Evolutionary conservation across 1,139 yeast species (phyloP).

Genomic region (Hemisphaericaspora subhashii): DNA sequence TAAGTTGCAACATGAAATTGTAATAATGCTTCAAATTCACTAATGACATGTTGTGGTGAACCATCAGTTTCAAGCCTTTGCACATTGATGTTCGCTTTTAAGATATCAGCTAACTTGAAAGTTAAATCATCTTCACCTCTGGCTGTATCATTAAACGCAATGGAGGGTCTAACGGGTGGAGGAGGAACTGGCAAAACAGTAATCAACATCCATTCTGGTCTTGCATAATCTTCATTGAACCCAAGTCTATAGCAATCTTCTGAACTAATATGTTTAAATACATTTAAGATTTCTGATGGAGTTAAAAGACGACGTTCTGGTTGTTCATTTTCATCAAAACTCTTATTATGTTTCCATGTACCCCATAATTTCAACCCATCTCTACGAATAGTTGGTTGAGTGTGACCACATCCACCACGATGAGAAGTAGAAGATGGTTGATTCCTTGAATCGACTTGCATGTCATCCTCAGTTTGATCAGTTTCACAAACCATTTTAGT

Average conservation of each 20-base stretch:
- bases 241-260: constrained; percentile 85
- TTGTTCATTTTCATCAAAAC: constrained; percentile 76
- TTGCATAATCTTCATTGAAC: constrained; percentile 90
- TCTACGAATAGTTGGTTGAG: constrained; percentile 93
- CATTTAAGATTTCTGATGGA: constrained; percentile 86
- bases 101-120: constrained; percentile 92
- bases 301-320: constrained; percentile 89
- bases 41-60: constrained; percentile 96
- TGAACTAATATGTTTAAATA: constrained; percentile 85
- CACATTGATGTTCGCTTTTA: constrained; percentile 94
- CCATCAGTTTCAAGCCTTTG: constrained; percentile 97
- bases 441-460: constrained; percentile 33
- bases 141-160: constrained; percentile 97
- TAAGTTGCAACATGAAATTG: constrained; percentile 99
- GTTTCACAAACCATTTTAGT: constrained; percentile 95
- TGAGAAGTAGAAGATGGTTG: constrained; percentile 34
- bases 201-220: constrained; percentile 98
- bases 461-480: constrained; percentile 70
- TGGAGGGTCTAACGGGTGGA: constrained; percentile 98
- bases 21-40: constrained; percentile 91
- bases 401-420: constrained; percentile 98
- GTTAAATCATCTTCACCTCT: constrained; percentile 99
- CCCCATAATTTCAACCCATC: constrained; percentile 97
- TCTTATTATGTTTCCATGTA: constrained; percentile 90
- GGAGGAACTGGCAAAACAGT: constrained; percentile 99